phyloP scores from a whole-genome alignment of 345 rosid genomes.

The Melastoma malabathricum region DNA sequence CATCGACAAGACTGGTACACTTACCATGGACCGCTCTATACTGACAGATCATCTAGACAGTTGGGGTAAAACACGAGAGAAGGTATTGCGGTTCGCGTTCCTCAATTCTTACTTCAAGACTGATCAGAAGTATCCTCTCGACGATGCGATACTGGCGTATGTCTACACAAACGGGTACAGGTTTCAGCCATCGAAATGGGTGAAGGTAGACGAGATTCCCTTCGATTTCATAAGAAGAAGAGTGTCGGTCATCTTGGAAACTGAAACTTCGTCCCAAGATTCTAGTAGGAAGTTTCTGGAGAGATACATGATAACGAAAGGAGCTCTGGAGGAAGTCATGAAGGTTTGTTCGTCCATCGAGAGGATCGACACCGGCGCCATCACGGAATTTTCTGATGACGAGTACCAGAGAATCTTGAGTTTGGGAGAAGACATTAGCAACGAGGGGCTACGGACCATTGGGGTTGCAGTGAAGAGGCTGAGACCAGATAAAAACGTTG shows the following conservation, averaged over 20 bases:
- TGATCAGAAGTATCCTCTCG: constrained; percentile 65
- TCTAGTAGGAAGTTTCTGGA: constrained; percentile 9
- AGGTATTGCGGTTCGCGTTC: constrained; percentile 47
- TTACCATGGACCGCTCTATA: constrained; percentile 55
- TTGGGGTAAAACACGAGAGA: constrained; percentile 33
- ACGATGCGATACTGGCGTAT: constrained; percentile 55
- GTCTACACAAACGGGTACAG: constrained; percentile 52
- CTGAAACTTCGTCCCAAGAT: constrained; percentile 16
- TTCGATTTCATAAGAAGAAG: constrained; percentile 51
- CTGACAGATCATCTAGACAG: constrained; percentile 43
- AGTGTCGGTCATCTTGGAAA: constrained; percentile 42
- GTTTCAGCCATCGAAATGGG: constrained; percentile 56
- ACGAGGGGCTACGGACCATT: constrained; percentile 40
- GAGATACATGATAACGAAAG: constrained; percentile 41
- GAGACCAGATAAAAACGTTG: neutral
- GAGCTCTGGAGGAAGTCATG: constrained; percentile 59
- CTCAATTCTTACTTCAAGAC: constrained; percentile 64
- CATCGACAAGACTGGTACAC: constrained; percentile 71
- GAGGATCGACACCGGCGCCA: constrained; percentile 14
- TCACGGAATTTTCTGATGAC: constrained; percentile 21
- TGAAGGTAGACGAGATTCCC: constrained; percentile 51
- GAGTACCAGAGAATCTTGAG: constrained; percentile 29
- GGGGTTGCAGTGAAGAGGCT: constrained; percentile 48
- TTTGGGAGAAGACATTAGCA: constrained; percentile 41
- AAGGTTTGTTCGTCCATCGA: constrained; percentile 49